A percentile compares a stretch with the other conserved stretches of the same genome.
phyloP scores from a whole-genome alignment of 2,329 filamentous ascomycete genomes.

The Coniochaeta ligniaria region DNA sequence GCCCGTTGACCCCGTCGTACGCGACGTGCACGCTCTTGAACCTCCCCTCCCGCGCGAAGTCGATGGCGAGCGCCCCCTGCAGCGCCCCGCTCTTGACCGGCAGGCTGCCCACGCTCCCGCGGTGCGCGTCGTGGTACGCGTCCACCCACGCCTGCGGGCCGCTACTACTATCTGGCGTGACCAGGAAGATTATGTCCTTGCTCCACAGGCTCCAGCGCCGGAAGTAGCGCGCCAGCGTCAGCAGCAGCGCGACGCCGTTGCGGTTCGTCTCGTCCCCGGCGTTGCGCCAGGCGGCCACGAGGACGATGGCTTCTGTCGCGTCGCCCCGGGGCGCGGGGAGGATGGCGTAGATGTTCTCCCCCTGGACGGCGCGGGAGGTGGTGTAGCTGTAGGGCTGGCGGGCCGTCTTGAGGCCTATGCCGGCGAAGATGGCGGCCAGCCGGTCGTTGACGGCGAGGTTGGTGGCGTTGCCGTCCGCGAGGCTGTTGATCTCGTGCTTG shows the following conservation, averaged over 20 bases:
- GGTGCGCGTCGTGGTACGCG: conserved; percentile 89
- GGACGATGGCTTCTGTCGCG: conserved; percentile 92
- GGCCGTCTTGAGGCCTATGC: conserved; percentile 78
- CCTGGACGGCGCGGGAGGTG: conserved; percentile 64
- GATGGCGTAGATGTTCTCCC: conserved; percentile 90
- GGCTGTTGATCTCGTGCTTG: conserved; percentile 67
- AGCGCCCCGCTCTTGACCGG: conserved; percentile 88
- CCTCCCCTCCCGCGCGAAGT: conserved; percentile 77
- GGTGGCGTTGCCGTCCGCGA: conserved; percentile 44
- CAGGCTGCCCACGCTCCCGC: conserved; percentile 60
- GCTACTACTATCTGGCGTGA: conserved; percentile 81
- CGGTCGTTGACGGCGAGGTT: conserved; percentile 49
- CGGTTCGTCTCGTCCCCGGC: conserved; percentile 72
- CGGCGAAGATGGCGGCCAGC: conserved; percentile 67
- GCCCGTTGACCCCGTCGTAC: conserved; percentile 93
- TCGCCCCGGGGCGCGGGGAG: conserved; percentile 90
- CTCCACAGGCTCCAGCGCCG: conserved; percentile 98
- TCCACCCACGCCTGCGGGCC: conserved; percentile 97
- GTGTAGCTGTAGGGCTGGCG: conserved; percentile 83
- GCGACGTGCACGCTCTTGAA: conserved; percentile 87
- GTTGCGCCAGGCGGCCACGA: conserved; percentile 85
- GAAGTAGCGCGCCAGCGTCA: conserved; percentile 90
- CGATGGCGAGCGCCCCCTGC: conserved; percentile 87
- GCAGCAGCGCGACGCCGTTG: conserved; percentile 77
- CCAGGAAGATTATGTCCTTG: conserved; percentile 91